Evolutionary conservation across 2,329 filamentous ascomycete species (phyloP).

Genomic region (Ascomycota sp.): DNA sequence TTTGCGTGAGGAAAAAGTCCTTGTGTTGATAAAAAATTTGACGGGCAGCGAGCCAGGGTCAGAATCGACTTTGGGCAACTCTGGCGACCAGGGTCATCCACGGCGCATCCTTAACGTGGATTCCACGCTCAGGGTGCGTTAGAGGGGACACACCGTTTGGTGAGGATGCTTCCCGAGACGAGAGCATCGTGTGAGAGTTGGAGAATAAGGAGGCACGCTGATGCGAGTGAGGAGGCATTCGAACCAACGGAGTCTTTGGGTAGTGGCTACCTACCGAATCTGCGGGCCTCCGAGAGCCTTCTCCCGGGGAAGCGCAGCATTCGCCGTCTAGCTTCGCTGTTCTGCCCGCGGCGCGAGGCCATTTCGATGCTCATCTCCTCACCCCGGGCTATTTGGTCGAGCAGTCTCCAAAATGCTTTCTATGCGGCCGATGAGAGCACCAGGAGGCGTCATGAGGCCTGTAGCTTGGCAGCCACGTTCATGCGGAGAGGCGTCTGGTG

Average conservation of each 20-base stretch:
- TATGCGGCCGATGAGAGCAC: slow-evolving; percentile 13
- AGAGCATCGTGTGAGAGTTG: slow-evolving; percentile 39
- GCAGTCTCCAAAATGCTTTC: slow-evolving; percentile 13
- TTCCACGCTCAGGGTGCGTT: too few species aligned
- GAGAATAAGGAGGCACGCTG: slow-evolving; percentile 37
- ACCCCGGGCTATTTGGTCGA: slow-evolving; percentile 8
- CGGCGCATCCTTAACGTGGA: too few species aligned
- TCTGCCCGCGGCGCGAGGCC: slow-evolving; percentile 4
- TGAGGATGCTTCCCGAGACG: slow-evolving; percentile 30
- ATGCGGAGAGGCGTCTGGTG: too few species aligned
- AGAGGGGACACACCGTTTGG: slow-evolving; percentile 31
- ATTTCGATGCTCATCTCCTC: slow-evolving; percentile 10
- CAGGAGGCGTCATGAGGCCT: slow-evolving; percentile 3
- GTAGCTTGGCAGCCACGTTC: neutral
- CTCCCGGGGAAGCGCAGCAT: slow-evolving; percentile 25
- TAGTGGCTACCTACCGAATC: slow-evolving; percentile 23
- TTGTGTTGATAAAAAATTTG: slow-evolving; percentile 66
- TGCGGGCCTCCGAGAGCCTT: slow-evolving; percentile 23
- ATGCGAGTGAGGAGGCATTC: neutral
- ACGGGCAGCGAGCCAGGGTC: slow-evolving; percentile 10
- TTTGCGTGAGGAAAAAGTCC: slow-evolving; percentile 48
- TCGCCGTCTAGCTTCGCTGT: slow-evolving; percentile 2
- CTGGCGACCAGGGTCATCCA: too few species aligned
- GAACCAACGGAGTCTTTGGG: neutral
- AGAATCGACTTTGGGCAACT: too few species aligned